Evolutionary conservation across 176 grass and related monocot species (phyloP).

Genomic region (Aegilops speltoides): DNA sequence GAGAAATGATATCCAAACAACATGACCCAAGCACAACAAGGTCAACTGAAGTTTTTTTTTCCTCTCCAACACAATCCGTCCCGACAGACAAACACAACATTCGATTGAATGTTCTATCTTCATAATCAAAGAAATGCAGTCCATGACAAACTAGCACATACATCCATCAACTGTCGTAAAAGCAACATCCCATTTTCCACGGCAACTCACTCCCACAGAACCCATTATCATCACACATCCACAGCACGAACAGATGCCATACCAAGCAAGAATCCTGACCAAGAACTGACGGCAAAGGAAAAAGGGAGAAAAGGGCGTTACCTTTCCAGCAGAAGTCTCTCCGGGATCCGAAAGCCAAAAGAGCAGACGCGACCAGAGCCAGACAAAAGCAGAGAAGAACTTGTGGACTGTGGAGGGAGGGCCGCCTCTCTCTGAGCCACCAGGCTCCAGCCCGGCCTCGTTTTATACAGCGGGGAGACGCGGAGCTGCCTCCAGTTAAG

Average conservation of each 20-base stretch:
- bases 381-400: background rate
- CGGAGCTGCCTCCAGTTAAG: constrained; percentile 28
- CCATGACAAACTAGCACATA: background rate
- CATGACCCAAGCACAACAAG: background rate
- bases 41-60: background rate
- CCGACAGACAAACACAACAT: background rate
- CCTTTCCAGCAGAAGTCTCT: constrained; percentile 6
- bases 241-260: background rate
- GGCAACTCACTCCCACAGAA: background rate
- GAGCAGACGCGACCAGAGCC: background rate
- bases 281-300: background rate
- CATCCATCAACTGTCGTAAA: background rate
- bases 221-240: background rate
- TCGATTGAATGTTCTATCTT: background rate
- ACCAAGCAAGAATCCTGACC: constrained; percentile 8
- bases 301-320: background rate
- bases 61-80: constrained; percentile 13
- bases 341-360: constrained; percentile 15
- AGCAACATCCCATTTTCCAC: background rate
- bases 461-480: constrained; percentile 34
- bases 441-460: background rate
- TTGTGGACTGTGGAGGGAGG: background rate
- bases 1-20: background rate
- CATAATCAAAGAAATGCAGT: background rate
- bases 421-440: background rate